A percentile compares a stretch with the other conserved stretches of the same genome.
These are phyloP conservation scores for Cystofilobasidium capitatum DNA, from an alignment of 768 basidiomycete species.

Conservation along the genomic window DNA sequence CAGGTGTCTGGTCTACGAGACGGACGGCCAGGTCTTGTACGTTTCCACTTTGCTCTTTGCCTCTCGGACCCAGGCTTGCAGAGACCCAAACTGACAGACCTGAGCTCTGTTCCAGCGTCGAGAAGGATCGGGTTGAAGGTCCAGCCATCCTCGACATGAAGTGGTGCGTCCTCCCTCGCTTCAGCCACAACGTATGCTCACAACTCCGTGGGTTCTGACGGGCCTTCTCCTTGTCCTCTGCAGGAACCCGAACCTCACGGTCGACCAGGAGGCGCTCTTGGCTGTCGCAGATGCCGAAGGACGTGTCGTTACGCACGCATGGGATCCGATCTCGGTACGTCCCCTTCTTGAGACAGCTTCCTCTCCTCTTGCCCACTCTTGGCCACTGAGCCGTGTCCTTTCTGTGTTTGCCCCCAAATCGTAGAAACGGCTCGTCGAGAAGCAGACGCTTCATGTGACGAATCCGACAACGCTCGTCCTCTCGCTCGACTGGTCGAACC, in stretches of 20 bases:
- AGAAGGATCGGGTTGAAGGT: constrained; percentile 56
- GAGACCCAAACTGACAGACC: background rate
- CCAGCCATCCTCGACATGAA: constrained; percentile 89
- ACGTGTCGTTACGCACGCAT: constrained; percentile 55
- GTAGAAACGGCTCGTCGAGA: constrained; percentile 31
- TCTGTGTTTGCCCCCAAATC: background rate
- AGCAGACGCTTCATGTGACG: constrained; percentile 38
- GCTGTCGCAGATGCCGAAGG: constrained; percentile 83
- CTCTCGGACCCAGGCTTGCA: too few relatives aligned
- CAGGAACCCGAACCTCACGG: constrained; percentile 23
- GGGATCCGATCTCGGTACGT: constrained; percentile 48
- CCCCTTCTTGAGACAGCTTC: background rate
- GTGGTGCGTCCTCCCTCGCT: constrained; percentile 52
- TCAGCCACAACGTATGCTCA: too few relatives aligned
- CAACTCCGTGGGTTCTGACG: too few relatives aligned
- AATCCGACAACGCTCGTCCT: constrained; percentile 62
- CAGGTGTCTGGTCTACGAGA: constrained; percentile 60
- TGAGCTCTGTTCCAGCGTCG: constrained; percentile 34
- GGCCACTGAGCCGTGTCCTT: background rate
- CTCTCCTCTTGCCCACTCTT: background rate
- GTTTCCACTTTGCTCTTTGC: background rate
- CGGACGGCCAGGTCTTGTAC: constrained; percentile 34
- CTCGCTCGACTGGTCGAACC: constrained; percentile 86
- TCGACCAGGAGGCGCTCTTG: constrained; percentile 40
- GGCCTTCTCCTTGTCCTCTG: background rate